Percentiles rank a stretch among this genome's conserved stretches.
Conservation (phyloP, 768 basidiomycete species). For the Collybia sp. region DNA sequence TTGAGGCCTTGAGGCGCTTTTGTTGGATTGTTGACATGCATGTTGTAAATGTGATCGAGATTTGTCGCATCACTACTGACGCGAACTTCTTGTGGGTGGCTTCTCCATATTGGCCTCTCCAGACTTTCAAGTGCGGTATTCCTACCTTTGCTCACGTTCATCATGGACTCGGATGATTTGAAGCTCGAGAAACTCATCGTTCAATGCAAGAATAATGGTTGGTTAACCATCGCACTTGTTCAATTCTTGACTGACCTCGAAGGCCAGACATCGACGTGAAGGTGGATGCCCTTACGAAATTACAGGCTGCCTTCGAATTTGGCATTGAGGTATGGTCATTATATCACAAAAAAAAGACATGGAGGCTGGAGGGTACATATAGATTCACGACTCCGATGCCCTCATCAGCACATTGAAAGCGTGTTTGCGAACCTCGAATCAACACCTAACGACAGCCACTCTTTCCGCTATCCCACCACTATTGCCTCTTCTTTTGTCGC, state of each 20-base stretch:
- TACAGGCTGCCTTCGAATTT: conserved; percentile 71
- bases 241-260: conserved; percentile 7
- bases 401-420: conserved; percentile 67
- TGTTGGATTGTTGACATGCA: background rate
- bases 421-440: conserved; percentile 76
- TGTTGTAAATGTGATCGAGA: background rate
- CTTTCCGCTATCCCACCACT: conserved; percentile 64
- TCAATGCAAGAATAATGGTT: conserved; percentile 66
- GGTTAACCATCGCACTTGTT: conserved; percentile 9
- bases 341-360: background rate
- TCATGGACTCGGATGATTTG: conserved; percentile 48
- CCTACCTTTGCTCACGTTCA: conserved; percentile 11
- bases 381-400: conserved; percentile 73
- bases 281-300: conserved; percentile 75
- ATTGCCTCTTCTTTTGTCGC: conserved; percentile 57
- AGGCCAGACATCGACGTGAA: conserved; percentile 71
- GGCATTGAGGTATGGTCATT: conserved; percentile 54
- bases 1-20: conserved; percentile 1
- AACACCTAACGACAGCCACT: conserved; percentile 76
- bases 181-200: conserved; percentile 55
- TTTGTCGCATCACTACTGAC: background rate
- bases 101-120: too few relatives aligned
- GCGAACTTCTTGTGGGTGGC: background rate
- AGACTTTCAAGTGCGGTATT: background rate
- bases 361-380: conserved; percentile 7